Evolutionary conservation across 495 filamentous ascomycete genomes (phyloP).

Genomic region (Lasiosphaeris hirsuta): DNA sequence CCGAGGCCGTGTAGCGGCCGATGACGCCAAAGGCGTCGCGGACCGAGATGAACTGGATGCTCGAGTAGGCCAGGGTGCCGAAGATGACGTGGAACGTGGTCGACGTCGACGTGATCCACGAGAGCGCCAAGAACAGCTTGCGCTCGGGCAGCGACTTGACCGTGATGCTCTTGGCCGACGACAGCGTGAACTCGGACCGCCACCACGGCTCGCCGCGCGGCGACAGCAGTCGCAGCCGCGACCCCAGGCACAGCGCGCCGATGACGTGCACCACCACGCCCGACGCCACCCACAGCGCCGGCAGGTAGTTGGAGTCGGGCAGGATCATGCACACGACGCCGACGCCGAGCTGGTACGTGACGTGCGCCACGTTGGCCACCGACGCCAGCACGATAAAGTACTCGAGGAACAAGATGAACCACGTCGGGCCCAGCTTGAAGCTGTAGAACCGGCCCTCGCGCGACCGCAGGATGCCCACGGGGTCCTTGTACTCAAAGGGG

Average conservation of each 20-base stretch:
- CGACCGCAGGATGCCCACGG: slow-evolving; percentile 11
- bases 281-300: slow-evolving; percentile 18
- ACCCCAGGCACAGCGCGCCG: slow-evolving; percentile 7
- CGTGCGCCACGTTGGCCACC: slow-evolving; percentile 19
- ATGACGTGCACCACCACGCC: slow-evolving; percentile 17
- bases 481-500: slow-evolving; percentile 23
- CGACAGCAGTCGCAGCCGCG: neutral
- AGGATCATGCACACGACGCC: slow-evolving; percentile 21
- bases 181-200: slow-evolving; percentile 6
- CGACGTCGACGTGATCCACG: slow-evolving; percentile 18
- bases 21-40: slow-evolving; percentile 23
- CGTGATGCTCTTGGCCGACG: slow-evolving; percentile 10
- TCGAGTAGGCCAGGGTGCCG: slow-evolving; percentile 28
- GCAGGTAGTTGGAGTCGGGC: slow-evolving; percentile 15
- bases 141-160: slow-evolving; percentile 13
- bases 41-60: slow-evolving; percentile 25
- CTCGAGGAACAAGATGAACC: slow-evolving; percentile 10
- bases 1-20: slow-evolving; percentile 23
- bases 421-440: slow-evolving; percentile 10
- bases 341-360: slow-evolving; percentile 23
- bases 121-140: slow-evolving; percentile 12
- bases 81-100: slow-evolving; percentile 26
- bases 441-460: slow-evolving; percentile 7
- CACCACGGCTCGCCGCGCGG: neutral
- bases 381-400: slow-evolving; percentile 24